Conservation (phyloP, 1,284 basidiomycete species). For the Mrakiaceae sp. region DNA sequence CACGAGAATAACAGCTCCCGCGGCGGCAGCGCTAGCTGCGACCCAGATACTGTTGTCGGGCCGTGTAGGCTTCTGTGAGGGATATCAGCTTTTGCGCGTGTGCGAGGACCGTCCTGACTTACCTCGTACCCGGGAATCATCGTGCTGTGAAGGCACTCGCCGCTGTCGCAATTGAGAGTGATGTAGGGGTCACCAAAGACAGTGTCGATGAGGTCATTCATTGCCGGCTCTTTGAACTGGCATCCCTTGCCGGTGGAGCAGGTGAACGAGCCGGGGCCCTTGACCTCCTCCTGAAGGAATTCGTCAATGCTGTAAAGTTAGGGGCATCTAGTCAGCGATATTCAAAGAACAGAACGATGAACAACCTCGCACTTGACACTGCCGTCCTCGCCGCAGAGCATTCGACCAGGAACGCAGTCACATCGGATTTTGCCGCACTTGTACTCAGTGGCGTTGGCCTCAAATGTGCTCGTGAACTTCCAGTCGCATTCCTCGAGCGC, state of each 20-base stretch:
- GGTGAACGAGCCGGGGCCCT: slow-evolving; percentile 77
- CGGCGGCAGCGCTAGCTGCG: slow-evolving; percentile 68
- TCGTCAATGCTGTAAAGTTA: slow-evolving; percentile 65
- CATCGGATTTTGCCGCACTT: slow-evolving; percentile 74
- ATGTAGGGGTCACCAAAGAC: slow-evolving; percentile 90
- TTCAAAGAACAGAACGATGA: slow-evolving; percentile 33
- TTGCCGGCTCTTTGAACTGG: slow-evolving; percentile 85
- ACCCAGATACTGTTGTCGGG: slow-evolving; percentile 73
- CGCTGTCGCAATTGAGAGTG: slow-evolving; percentile 71
- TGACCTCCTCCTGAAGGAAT: slow-evolving; percentile 79
- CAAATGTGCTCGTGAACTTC: slow-evolving; percentile 31
- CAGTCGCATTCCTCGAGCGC: slow-evolving; percentile 47
- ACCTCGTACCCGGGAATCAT: slow-evolving; percentile 87
- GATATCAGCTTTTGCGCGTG: neutral
- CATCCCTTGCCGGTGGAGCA: slow-evolving; percentile 64
- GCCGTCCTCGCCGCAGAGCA: slow-evolving; percentile 91
- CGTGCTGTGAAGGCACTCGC: slow-evolving; percentile 87
- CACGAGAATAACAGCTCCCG: slow-evolving; percentile 47
- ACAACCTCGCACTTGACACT: slow-evolving; percentile 50
- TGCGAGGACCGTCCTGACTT: slow-evolving; percentile 23
- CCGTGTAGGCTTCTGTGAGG: slow-evolving; percentile 51
- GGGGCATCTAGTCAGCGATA: slow-evolving; percentile 20
- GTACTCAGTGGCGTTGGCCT: slow-evolving; percentile 62
- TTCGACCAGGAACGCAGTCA: slow-evolving; percentile 78
- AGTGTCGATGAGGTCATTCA: slow-evolving; percentile 87